Base-by-base conservation (phyloP, 2,329 filamentous ascomycete genomes). In the Aureobasidium sp. region DNA sequence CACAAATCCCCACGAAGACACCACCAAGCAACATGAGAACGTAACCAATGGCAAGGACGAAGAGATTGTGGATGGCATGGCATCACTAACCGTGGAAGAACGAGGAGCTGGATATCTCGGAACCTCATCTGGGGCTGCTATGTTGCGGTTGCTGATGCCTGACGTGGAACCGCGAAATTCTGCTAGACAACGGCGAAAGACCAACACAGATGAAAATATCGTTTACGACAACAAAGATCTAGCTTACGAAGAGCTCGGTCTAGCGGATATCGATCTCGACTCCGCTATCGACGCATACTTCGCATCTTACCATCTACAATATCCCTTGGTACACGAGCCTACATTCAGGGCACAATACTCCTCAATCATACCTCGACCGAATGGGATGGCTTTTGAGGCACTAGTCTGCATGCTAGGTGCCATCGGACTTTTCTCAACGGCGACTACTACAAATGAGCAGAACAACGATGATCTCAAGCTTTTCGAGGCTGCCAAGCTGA, bases 301-400 rank as follows among this genome's bases (percentile, higher is more conserved):
- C 61, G 66, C 73, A 26, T 72, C 77, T 32, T 81, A 80, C 63
- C 77, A 81, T 64, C 69, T 71, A 10, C 75, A 75, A 48, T 80
- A 80, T 66, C 78, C 79, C 1, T 74, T 80, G 46, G 70, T 81
- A 7, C 76, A 80, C 59, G 78, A 81, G 65, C 71, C 74, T 12
- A 78, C 75, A 0, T 80, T 80, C 63, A 71, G 77, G 59, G 77
- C 78, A 15, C 78, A 79, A 61, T 79, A 77, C 63, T 71, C 76
- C 32, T 73, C 77, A 51, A 72, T 77, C 15, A 73, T 77, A 17
- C 69, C 75, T 5, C 72, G 77, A 3, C 77, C 75, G 12, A 72
- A 74, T 64, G 74, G 74, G 4, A 71, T 68, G 46, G 74, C 74
- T 46, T 79, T 78, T 76, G 75, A 78, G 48, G 75, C 78, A 46